Conservation (phyloP, 129 eudicot species). For the Flaveria ramosissima region DNA sequence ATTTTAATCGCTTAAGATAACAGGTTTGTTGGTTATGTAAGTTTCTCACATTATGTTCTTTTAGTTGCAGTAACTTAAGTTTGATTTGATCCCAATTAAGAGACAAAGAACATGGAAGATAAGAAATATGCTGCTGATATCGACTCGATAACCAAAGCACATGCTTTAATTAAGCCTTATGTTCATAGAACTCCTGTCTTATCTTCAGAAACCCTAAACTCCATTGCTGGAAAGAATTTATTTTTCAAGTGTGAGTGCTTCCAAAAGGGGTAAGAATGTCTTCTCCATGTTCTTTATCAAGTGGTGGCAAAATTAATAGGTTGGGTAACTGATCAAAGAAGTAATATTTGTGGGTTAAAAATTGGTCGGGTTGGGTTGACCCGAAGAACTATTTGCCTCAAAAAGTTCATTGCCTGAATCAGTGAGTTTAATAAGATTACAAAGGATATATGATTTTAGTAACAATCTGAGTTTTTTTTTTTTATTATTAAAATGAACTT, state of each 20-base stretch:
- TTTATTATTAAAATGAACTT: neutral
- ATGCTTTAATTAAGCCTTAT: constrained; percentile 56
- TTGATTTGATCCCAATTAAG: constrained; percentile 17
- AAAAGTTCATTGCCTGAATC: no score
- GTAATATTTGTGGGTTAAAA: neutral
- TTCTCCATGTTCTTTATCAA: neutral
- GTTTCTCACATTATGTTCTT: neutral
- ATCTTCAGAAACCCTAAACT: constrained; percentile 77
- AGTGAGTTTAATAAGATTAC: no score
- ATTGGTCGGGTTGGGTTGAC: neutral
- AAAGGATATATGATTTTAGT: no score
- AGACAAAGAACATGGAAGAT: constrained; percentile 33
- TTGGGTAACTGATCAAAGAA: neutral
- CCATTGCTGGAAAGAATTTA: constrained; percentile 69
- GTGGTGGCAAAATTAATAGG: neutral
- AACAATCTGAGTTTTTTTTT: neutral
- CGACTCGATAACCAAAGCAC: constrained; percentile 74
- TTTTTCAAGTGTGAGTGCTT: constrained; percentile 94
- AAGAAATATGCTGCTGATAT: constrained; percentile 80
- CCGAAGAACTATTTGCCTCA: neutral
- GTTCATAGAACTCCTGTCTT: constrained; percentile 74
- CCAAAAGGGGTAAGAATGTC: constrained; percentile 78
- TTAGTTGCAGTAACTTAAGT: constrained; percentile 15
- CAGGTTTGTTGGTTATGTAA: neutral
- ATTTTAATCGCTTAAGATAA: no score